Evolutionary conservation across 2,329 filamentous ascomycete genomes (phyloP).

Genomic region (Colletotrichum zoysiae): DNA sequence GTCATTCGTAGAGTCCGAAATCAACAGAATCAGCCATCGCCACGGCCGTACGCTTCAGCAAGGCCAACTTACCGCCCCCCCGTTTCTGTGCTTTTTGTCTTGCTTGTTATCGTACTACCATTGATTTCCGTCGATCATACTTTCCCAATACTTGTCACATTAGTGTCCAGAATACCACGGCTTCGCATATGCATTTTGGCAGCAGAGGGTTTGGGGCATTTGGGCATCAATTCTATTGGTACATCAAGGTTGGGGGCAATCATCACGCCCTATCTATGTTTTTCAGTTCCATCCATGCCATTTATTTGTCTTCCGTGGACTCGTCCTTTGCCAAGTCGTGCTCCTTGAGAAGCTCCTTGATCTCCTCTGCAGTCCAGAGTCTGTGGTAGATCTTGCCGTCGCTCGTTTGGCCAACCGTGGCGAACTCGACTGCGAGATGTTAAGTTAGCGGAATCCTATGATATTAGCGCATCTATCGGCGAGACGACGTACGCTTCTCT

Average conservation of each 20-base stretch:
- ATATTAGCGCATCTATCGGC: background rate
- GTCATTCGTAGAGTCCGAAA: constrained; percentile 30
- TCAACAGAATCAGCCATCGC: constrained; percentile 24
- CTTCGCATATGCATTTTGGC: constrained; percentile 21
- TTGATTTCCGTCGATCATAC: background rate
- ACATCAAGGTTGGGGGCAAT: constrained; percentile 38
- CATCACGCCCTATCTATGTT: constrained; percentile 40
- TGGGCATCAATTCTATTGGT: constrained; percentile 42
- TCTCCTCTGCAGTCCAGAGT: constrained; percentile 96
- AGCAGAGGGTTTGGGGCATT: background rate
- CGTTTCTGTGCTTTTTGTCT: background rate
- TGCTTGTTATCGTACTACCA: background rate
- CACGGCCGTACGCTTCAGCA: background rate
- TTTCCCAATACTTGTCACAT: background rate
- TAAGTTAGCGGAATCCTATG: constrained; percentile 34
- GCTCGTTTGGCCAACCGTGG: constrained; percentile 95
- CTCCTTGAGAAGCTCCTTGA: constrained; percentile 92
- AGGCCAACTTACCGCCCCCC: background rate
- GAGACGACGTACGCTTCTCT: constrained; percentile 87
- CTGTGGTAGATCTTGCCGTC: constrained; percentile 98
- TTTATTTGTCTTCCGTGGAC: constrained; percentile 74
- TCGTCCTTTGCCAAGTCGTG: constrained; percentile 94
- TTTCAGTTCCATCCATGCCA: constrained; percentile 38
- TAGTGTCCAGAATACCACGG: background rate
- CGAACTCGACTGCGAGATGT: constrained; percentile 85